phyloP scores from a whole-genome alignment of 305 asterid genomes.

The Fraxinus baroniana region DNA sequence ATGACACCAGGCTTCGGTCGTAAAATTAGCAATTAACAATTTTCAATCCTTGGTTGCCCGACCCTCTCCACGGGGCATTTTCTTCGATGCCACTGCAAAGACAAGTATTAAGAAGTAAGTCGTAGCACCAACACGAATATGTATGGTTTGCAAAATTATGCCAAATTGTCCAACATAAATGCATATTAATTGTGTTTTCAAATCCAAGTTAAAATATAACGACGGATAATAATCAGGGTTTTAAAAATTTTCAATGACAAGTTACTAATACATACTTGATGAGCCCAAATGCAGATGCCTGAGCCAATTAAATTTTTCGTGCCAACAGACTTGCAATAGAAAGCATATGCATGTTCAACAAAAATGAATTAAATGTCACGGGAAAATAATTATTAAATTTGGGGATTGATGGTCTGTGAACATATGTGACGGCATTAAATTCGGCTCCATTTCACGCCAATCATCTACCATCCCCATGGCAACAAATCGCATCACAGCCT shows the following conservation, averaged over 20 bases:
- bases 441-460: not conserved
- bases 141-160: not conserved
- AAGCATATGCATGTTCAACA: not conserved
- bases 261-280: not conserved
- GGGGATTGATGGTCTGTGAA: not conserved
- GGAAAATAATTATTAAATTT: not conserved
- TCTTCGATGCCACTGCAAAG: constrained; percentile 64
- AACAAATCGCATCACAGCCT: not conserved
- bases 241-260: not conserved
- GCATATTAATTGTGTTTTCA: not conserved
- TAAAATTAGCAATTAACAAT: not conserved
- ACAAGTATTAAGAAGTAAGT: constrained; percentile 13
- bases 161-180: not conserved
- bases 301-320: not conserved
- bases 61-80: constrained; percentile 95
- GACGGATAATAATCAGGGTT: not conserved
- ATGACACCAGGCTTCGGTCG: not conserved
- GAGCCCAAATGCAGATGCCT: not conserved
- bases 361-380: not conserved
- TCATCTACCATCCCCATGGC: not conserved
- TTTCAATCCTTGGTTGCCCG: constrained; percentile 56
- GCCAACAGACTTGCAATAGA: not conserved
- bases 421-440: not conserved
- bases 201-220: not conserved
- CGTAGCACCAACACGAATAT: not conserved